Evolutionary conservation across 768 basidiomycete genomes (phyloP).

Genomic region (Boletus sp.): DNA sequence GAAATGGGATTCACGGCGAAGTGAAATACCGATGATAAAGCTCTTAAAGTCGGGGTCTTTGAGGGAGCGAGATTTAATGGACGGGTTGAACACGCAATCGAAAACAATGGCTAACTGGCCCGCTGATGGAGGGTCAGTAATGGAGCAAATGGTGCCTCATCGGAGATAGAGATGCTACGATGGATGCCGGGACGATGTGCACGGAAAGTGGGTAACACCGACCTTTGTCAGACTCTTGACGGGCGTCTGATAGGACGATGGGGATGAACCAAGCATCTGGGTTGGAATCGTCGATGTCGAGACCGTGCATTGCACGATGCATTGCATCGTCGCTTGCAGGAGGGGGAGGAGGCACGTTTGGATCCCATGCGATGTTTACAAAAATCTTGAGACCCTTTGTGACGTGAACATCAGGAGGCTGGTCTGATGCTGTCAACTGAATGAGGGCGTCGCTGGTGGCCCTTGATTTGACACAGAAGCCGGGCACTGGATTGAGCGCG

Average conservation of each 20-base stretch:
- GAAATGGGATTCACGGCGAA: not conserved
- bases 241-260: slow-evolving; percentile 62
- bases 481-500: slow-evolving; percentile 55
- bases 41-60: slow-evolving; percentile 63
- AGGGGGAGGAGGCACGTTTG: slow-evolving; percentile 66
- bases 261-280: slow-evolving; percentile 61
- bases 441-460: slow-evolving; percentile 38
- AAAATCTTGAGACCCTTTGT: slow-evolving; percentile 61
- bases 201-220: slow-evolving; percentile 14
- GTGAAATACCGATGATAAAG: slow-evolving; percentile 58
- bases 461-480: slow-evolving; percentile 68
- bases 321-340: slow-evolving; percentile 55
- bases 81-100: slow-evolving; percentile 64
- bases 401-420: slow-evolving; percentile 24
- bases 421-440: slow-evolving; percentile 10
- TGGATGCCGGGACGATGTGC: slow-evolving; percentile 1
- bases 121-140: slow-evolving; percentile 38
- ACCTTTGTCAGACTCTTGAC: slow-evolving; percentile 72
- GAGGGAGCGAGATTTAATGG: slow-evolving; percentile 55
- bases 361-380: slow-evolving; percentile 70
- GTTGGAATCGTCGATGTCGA: slow-evolving; percentile 39
- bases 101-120: slow-evolving; percentile 69
- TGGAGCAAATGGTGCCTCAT: not conserved
- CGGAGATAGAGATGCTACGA: slow-evolving; percentile 17
- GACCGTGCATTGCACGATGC: slow-evolving; percentile 53